Percentiles rank a stretch among this genome's conserved stretches.
Conservation (phyloP, 1,139 yeast species). For the Zygotorulaspora mrakii region DNA sequence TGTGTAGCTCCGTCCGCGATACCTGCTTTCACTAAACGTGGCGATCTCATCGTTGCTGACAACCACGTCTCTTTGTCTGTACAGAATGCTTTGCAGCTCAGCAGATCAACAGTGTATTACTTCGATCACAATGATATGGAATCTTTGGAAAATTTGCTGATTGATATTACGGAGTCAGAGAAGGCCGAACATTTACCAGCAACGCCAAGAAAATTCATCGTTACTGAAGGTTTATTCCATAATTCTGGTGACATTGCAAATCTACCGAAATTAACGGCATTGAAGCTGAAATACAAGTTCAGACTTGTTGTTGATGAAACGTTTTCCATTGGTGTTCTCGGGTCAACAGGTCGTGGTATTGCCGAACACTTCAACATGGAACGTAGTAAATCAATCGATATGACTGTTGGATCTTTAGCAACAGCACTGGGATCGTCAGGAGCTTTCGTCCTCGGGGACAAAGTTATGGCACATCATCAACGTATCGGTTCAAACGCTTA, state of each 20-base stretch:
- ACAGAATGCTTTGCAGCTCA: slow-evolving; percentile 83
- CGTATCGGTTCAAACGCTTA: slow-evolving; percentile 85
- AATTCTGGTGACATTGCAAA: slow-evolving; percentile 79
- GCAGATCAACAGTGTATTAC: slow-evolving; percentile 81
- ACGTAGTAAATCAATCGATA: slow-evolving; percentile 58
- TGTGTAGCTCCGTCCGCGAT: slow-evolving; percentile 92
- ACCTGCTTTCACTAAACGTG: slow-evolving; percentile 93
- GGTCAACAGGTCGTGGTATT: slow-evolving; percentile 81
- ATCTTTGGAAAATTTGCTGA: slow-evolving; percentile 68
- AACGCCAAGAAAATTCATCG: slow-evolving; percentile 78
- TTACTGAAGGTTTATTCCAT: slow-evolving; percentile 86
- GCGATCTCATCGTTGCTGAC: slow-evolving; percentile 89
- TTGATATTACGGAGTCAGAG: slow-evolving; percentile 56
- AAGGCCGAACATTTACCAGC: slow-evolving; percentile 61
- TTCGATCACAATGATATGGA: slow-evolving; percentile 85
- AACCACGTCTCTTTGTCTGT: slow-evolving; percentile 70
- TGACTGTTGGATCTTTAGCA: slow-evolving; percentile 85
- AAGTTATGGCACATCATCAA: slow-evolving; percentile 86
- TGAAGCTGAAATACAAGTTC: slow-evolving; percentile 78
- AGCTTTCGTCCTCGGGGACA: slow-evolving; percentile 87
- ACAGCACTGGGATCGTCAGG: slow-evolving; percentile 85
- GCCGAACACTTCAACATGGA: slow-evolving; percentile 65
- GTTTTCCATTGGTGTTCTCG: slow-evolving; percentile 80
- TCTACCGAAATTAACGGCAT: slow-evolving; percentile 62
- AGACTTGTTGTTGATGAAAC: slow-evolving; percentile 85